Evolutionary conservation across 176 grass and related monocot genomes (phyloP), one percentile per base, ranked within the genome.

Genomic region (Ananas comosus): DNA sequence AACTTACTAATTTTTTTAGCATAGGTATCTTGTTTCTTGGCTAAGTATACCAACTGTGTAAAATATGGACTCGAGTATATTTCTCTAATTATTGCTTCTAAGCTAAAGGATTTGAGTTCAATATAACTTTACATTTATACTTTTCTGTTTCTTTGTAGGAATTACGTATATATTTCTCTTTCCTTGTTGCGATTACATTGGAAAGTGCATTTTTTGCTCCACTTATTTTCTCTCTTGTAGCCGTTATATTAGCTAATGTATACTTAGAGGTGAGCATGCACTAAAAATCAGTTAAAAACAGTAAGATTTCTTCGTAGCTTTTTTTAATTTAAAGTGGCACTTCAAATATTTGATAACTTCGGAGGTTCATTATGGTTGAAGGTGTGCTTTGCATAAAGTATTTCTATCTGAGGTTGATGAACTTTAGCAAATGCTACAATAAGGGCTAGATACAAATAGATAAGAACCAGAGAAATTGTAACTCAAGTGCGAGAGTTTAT

Each of bases 1-100:
- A 19, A 74, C 69, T 21, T 49, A 72, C 18, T 72, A 68, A 64
- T 21, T 42, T 61, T 72, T 27, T 23, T 16, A 49, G 13, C 56
- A 42, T 6, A 6, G 6, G 33, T 42, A 42, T 42, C 0, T 6
- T 42, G 33, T 42, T 18, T 61, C 4, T 4, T 61, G 12, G 56
- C 56, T 61, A 22, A 61, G 56, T 10, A 42, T 61, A 61, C 21
- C 16, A 61, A 19, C 16, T 10, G 56, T 59, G 56, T 61, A 57
- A 61, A n/a, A 19, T 9, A 59, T 59, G 5, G 19, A 17, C 0
- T 0, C 10, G 8, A 61, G 56, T 3, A 61, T 18, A 5, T 61
- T 59, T 59, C 21, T 61, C 16, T 22, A 61, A 61, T 10, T 61
- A n/a, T 9, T 18, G 16, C n/a, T 19, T 61, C 3, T 61, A 61